Base-by-base conservation (phyloP, 2,329 filamentous ascomycete species). In the Aureobasidium sp. region DNA sequence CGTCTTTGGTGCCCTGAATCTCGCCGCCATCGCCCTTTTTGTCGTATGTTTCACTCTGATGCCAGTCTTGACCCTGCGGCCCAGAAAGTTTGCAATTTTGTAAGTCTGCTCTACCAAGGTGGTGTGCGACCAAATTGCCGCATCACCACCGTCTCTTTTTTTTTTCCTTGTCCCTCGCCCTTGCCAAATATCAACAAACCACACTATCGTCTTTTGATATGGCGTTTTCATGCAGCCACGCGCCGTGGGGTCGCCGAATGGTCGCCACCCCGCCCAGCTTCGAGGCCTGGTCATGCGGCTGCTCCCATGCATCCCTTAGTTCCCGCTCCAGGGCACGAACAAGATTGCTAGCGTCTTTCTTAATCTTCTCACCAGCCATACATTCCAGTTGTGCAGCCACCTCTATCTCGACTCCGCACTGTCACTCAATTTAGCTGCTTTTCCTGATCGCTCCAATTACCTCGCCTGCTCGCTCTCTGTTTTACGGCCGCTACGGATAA, bases 1-100 rank as follows among this genome's bases (percentile, higher is more conserved):
- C 73, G 84, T 97, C 69, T 99, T 99, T 75, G 87, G 84, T 65
- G 90, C 87, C 70, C 95, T 93, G 78, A 95, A 96, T 75, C 75
- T 96, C 68, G 91, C 88, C 63, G 91, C 94, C 65, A 80, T 90
- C 65, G 90, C 89, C 67, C 93, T 95, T 79, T 97, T 99, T 79
- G 84, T 95, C 73, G 85, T 95, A 69, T 92, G 89, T 79, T 95
- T 97, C 78, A 87, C 87, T 67, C 80, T 97, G 61, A 93, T 95
- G 77, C 92, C 92, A 59, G 81, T 92, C 63, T 81, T 96, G 66
- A 82, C 89, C 66, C 75, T 90, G 65, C 86, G 83, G 72, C 92
- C 93, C 67, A 85, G 89, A 75, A 99, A 97, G 80, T 96, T 99
- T 79, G 92, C 93, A 60, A 91, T 95, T 66, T 75, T 97, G 94